Base-by-base conservation (phyloP, 306 rosid species). In the Fragaria ananassa region DNA sequence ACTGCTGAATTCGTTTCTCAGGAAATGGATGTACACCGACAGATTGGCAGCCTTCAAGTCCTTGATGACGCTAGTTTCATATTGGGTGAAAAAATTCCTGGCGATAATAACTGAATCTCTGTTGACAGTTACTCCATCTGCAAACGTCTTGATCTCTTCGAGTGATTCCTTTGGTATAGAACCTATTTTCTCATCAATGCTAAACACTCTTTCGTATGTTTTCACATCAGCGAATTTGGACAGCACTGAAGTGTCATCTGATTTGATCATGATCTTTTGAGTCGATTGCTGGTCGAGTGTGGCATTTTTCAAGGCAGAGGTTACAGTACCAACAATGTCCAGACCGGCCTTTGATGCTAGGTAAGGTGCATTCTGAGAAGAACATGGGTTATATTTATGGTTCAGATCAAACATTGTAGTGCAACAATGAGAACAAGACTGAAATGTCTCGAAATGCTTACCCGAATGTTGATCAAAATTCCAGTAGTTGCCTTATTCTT, bases 221-320 rank as follows among this genome's bases (percentile, higher is more conserved):
- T 86, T 86, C 39, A 72, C 81, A 31, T 83, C 87, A 63, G 74
- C 81, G 70, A 90, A 86, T 83, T 82, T 91, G 77, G 89, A 80
- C 77, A 96, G 86, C 78, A 96, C 99, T 1, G 97, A 89, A 34
- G 87, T 88, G 75, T 91, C 98, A n/a, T 89, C 96, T 10, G 99
- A 96, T 75, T 85, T 87, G 71, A 96, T 86, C 72, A 91, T 51
- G 63, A 96, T 93, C 75, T 76, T 71, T 74, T 89, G 95, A 45
- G 86, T 85, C 34, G 90, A 42, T 80, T 90, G 89, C 80, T 89
- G 88, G 84, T 92, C 98, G 10, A 91, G 79, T 58, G 87, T 82
- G 68, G 98, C 93, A 66, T 91, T 91, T 84, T 76, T 82, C 66
- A 92, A 79, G 73, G 91, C 93, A 1, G 82, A 75, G 60, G 64